Evolutionary conservation across 495 filamentous ascomycete species (phyloP), one percentile per base, ranked within the genome.

Genomic region (Penicillium roqueforti): DNA sequence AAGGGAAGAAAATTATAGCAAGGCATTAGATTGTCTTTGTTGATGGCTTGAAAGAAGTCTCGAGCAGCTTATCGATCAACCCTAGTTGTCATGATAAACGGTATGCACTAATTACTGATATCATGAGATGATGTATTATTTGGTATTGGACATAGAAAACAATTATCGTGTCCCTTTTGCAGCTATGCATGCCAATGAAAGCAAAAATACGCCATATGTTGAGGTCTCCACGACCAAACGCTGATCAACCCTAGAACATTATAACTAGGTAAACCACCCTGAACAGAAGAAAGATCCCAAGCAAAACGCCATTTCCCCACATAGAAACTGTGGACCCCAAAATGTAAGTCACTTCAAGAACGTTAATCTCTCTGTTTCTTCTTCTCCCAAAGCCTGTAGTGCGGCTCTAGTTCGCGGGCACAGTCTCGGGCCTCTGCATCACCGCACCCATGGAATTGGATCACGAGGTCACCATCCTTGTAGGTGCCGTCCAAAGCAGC

Each of bases 391-490:
- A 73, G 60, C 29, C 70, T 65, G 58, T 79, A 83, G 50, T 77
- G 84, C 19, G 72, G 75, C 23, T 78, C 68, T 62, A 87, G 75
- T 63, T 93, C 88, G 18, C 77, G 78, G 48, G 86, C 84, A 69
- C 95, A 99, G 51, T 79, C 81, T 31, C 81, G 69, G 19, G 18
- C 47, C 8, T 69, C 66, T 6, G 66, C 58, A 26, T 76, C 71
- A n/a, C 83, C 77, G 66, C 95, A 99, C 22, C 80, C 83, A 16
- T 76, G 70, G 54, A 97, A 89, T 16, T 83, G 77, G 57, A 95
- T 81, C 1, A 91, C 78, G 44, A 97, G 85, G 61, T 99, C 93
- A 0, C 89, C 95, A n/a, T 95, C 88, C n/a, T 69, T 66, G 43
- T 76, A 75, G 1, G 65, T 66, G 6, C 77, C 82, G 60, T 81